Conservation (phyloP, 306 rosid species). For the Cajanus cajan region DNA sequence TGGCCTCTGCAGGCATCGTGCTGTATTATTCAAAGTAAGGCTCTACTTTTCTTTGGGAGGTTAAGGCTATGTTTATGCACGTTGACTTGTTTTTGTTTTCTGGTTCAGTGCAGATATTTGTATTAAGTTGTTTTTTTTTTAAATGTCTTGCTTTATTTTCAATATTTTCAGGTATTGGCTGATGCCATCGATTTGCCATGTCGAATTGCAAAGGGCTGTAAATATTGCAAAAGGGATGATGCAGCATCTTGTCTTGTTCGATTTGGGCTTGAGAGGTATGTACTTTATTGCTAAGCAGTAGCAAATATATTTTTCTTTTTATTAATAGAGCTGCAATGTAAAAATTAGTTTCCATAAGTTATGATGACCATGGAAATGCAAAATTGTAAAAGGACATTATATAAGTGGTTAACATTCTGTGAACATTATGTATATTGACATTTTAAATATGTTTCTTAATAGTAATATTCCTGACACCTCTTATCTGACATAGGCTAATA, state of each 20-base stretch:
- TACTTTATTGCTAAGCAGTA: constrained; percentile 14
- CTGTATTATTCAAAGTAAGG: constrained; percentile 92
- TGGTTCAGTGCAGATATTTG: constrained; percentile 7
- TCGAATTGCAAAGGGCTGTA: constrained; percentile 98
- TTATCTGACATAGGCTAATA: constrained; percentile 29
- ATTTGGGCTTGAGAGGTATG: constrained; percentile 77
- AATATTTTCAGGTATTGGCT: constrained; percentile 78
- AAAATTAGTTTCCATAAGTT: constrained; percentile 19
- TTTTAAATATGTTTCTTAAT: constrained; percentile 19
- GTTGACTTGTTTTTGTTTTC: constrained; percentile 12
- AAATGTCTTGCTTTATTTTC: constrained; percentile 27
- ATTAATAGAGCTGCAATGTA: constrained; percentile 13
- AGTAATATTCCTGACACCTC: constrained; percentile 28
- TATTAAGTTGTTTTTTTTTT: constrained; percentile 12
- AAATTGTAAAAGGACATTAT: constrained; percentile 5
- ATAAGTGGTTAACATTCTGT: constrained; percentile 6
- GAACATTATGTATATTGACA: not conserved
- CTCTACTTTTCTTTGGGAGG: constrained; percentile 12
- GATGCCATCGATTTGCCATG: constrained; percentile 85
- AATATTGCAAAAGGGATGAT: constrained; percentile 80
- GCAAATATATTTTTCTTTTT: constrained; percentile 12
- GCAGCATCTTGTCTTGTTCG: constrained; percentile 96
- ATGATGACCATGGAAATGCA: constrained; percentile 16
- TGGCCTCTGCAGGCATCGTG: constrained; percentile 98
- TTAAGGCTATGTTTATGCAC: constrained; percentile 24